Evolutionary conservation across 2,329 filamentous ascomycete species (phyloP).

Genomic region (Trichoderma breve): DNA sequence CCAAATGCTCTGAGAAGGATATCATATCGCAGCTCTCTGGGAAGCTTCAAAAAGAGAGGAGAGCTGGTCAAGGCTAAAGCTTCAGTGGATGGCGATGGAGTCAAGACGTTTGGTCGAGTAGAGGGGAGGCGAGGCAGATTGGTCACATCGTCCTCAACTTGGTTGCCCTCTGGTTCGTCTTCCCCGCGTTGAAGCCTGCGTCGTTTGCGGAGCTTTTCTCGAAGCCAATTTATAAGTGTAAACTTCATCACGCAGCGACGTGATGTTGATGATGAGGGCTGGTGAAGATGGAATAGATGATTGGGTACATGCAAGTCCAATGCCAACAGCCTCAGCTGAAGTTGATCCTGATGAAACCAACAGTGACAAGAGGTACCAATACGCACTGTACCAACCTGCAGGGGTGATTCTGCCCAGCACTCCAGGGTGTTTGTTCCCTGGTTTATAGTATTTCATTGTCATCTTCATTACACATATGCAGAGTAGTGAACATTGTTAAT

Average conservation of each 20-base stretch:
- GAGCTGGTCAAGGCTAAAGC: neutral
- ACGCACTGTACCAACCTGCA: neutral
- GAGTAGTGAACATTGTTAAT: neutral
- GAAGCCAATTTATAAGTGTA: neutral
- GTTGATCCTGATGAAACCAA: neutral
- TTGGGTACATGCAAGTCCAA: neutral
- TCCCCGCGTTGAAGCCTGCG: accelerated
- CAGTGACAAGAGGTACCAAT: neutral
- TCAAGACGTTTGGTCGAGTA: neutral
- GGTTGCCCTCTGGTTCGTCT: neutral
- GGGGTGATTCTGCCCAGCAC: neutral
- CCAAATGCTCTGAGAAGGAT: neutral
- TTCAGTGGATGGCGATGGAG: neutral
- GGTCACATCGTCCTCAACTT: neutral
- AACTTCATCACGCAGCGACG: neutral
- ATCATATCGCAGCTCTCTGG: neutral
- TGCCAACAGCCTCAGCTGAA: neutral
- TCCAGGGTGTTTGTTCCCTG: neutral
- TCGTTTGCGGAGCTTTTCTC: neutral
- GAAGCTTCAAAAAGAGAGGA: neutral
- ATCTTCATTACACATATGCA: neutral
- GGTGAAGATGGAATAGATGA: neutral
- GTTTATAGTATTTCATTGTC: neutral
- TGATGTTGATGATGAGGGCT: neutral
- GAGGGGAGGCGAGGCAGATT: neutral